These are phyloP conservation scores for Verbena officinalis DNA, from an alignment of 257 asterid species.

Conservation along the genomic window DNA sequence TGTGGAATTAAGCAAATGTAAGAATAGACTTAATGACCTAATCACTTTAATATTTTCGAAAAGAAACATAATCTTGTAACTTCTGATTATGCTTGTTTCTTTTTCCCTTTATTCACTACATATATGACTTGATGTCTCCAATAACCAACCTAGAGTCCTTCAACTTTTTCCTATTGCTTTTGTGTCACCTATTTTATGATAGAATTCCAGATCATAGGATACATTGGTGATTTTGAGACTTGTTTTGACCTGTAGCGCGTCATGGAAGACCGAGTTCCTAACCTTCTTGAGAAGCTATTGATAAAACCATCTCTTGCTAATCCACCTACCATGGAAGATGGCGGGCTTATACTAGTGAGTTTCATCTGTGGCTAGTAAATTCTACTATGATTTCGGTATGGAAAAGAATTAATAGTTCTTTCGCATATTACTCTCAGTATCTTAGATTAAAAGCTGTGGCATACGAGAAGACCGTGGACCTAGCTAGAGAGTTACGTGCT, in stretches of 20 bases:
- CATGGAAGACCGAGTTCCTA: slow-evolving; percentile 93
- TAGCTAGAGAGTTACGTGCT: slow-evolving; percentile 78
- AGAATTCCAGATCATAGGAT: slow-evolving; percentile 2
- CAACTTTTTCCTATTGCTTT: background rate
- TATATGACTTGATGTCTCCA: background rate
- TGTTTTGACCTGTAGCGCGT: slow-evolving; percentile 70
- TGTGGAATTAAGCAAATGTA: too few species aligned
- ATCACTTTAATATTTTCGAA: too few species aligned
- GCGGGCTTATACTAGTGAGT: slow-evolving; percentile 92
- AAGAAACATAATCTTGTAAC: too few species aligned
- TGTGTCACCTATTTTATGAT: background rate
- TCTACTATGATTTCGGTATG: slow-evolving; percentile 13
- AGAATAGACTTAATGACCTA: too few species aligned
- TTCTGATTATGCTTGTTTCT: too few species aligned
- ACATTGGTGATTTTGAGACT: slow-evolving; percentile 9
- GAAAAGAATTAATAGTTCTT: slow-evolving; percentile 30
- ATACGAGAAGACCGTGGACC: slow-evolving; percentile 92
- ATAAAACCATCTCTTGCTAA: slow-evolving; percentile 84
- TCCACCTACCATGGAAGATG: slow-evolving; percentile 96
- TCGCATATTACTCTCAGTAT: slow-evolving; percentile 56
- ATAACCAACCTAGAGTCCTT: background rate
- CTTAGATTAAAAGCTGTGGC: slow-evolving; percentile 95
- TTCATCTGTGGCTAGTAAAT: slow-evolving; percentile 25
- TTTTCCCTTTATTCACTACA: too few species aligned
- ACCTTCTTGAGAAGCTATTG: slow-evolving; percentile 87